Base-by-base conservation (phyloP, 2,329 filamentous ascomycete species). In the Ascochyta fabae region DNA sequence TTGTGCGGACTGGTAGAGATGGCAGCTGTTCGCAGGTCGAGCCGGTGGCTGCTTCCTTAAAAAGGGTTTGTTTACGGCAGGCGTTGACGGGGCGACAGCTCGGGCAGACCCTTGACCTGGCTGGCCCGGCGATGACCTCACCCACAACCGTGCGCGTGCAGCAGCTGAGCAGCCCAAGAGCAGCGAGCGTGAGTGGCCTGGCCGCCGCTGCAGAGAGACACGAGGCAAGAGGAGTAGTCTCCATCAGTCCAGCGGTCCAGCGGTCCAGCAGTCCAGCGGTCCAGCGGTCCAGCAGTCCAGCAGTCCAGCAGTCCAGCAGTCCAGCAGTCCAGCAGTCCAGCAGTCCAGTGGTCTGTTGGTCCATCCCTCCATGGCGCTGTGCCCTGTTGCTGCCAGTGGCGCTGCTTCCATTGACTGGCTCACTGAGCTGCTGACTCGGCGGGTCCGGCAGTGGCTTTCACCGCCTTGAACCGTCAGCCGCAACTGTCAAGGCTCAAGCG, bases 1-100 rank as follows among this genome's bases (percentile, higher is more conserved):
- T 31, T 43, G 51, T 52, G 48, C 59, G 39, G 58, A 61, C 62
- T 62, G 61, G 59, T 58, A 52, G 54, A 57, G 61, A 62, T 52
- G 65, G 65, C 61, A 66, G 65, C 62, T 55, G 55, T 15, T 31
- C 10, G 29, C 62, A 55, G 55, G 5, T 31, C 10, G 29, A 59
- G 58, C 53, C 53, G 61, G 57, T 52, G 47, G 53, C 53, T 51
- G 36, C 53, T 56, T 47, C 53, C 53, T 74, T 74, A 73, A 73
- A 69, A 74, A 73, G 52, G 31, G 35, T 65, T 69, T 74, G 70
- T 74, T 75, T 73, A 73, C 64, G 61, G 48, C 54, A 44, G 47
- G 35, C 48, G 72, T 75, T 67, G 71, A 59, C 69, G 48, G 38
- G 65, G 71, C 57, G 64, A 75, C 69, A 53, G 49, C 53, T 44